Percentiles rank a stretch among this genome's conserved stretches.
These are phyloP conservation scores for Clonostachys chloroleuca DNA, from an alignment of 2,329 filamentous ascomycete species.

Conservation along the genomic window DNA sequence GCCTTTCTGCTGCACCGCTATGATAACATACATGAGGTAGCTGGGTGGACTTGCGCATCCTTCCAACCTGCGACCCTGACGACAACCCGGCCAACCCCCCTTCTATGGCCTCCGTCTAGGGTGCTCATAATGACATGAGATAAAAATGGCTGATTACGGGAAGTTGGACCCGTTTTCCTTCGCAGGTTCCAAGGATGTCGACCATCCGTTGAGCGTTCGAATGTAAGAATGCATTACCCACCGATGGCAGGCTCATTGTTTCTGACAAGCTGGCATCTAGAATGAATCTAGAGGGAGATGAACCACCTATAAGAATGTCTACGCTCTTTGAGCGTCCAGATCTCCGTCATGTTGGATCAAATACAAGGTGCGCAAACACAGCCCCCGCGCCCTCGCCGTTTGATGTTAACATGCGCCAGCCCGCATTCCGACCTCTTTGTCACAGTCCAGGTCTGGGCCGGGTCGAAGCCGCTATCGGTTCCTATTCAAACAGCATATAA, in stretches of 20 bases:
- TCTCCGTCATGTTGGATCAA: slow-evolving; percentile 82
- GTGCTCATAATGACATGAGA: slow-evolving; percentile 18
- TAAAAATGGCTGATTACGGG: slow-evolving; percentile 29
- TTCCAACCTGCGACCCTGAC: too few relatives aligned
- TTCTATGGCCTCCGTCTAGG: too few relatives aligned
- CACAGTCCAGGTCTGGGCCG: slow-evolving; percentile 90
- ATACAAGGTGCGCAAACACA: slow-evolving; percentile 54
- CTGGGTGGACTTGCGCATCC: too few relatives aligned
- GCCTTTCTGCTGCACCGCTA: too few relatives aligned
- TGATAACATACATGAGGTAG: too few relatives aligned
- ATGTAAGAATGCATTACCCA: slow-evolving; percentile 38
- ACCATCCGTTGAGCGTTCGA: slow-evolving; percentile 65
- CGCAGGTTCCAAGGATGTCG: slow-evolving; percentile 79
- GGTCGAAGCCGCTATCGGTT: slow-evolving; percentile 90
- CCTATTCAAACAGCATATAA: slow-evolving; percentile 92
- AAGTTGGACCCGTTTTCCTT: slow-evolving; percentile 95
- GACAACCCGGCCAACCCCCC: too few relatives aligned
- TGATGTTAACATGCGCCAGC: slow-evolving; percentile 32
- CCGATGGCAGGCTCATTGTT: slow-evolving; percentile 2
- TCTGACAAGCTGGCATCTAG: slow-evolving; percentile 21
- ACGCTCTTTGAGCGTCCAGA: slow-evolving; percentile 74
- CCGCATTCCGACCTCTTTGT: slow-evolving; percentile 86
- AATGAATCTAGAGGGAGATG: slow-evolving; percentile 42
- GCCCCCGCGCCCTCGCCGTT: background rate
- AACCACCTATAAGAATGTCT: slow-evolving; percentile 45